phyloP scores from a whole-genome alignment of 2,329 filamentous ascomycete species.

The Basipetospora chlamydospora region DNA sequence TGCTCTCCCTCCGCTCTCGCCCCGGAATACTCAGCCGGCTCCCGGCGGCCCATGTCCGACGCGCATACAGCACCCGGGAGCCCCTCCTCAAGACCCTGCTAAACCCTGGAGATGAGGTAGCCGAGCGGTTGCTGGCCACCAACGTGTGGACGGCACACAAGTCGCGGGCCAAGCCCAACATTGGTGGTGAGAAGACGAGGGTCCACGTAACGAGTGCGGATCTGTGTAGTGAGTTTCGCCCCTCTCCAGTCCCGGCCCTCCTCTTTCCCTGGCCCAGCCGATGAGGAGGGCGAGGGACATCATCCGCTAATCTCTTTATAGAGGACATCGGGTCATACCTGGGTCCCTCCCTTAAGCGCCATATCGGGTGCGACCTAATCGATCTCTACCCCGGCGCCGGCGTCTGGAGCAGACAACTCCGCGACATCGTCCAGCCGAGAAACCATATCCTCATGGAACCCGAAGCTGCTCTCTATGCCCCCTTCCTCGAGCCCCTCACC shows the following conservation, averaged over 20 bases:
- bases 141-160: conserved; percentile 4
- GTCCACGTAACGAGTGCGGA: conserved; percentile 37
- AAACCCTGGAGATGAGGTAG: not conserved
- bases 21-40: not conserved
- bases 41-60: not conserved
- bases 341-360: conserved; percentile 50
- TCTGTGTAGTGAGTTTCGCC: conserved; percentile 28
- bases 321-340: conserved; percentile 59
- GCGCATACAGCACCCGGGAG: not conserved
- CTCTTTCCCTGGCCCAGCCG: not conserved
- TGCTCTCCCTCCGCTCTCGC: not conserved
- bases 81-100: conserved; percentile 1
- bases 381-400: conserved; percentile 75
- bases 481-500: conserved; percentile 46
- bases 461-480: conserved; percentile 39
- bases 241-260: too few species aligned
- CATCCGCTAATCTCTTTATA: conserved; percentile 13
- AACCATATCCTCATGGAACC: conserved; percentile 75
- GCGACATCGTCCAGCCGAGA: conserved; percentile 61
- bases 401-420: conserved; percentile 63
- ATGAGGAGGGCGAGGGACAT: too few species aligned
- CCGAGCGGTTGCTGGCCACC: conserved; percentile 4
- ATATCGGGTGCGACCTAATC: conserved; percentile 69
- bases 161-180: not conserved
- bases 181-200: conserved; percentile 14